Base-by-base conservation (phyloP, 345 rosid species). In the Salix udensis region DNA sequence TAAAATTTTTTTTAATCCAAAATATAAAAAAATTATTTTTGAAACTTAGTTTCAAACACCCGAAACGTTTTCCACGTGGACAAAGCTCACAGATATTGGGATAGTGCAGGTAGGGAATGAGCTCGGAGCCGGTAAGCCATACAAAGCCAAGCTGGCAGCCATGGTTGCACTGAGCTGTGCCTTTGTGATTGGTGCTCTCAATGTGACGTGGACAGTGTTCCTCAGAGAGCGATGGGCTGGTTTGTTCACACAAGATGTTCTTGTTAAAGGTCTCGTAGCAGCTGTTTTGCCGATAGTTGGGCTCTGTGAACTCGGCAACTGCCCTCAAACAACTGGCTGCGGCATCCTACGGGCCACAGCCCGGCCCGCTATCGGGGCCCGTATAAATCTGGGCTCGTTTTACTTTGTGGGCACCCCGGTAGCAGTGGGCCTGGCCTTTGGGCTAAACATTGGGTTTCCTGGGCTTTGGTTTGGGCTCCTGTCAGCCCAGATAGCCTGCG, bases 271-370 rank as follows among this genome's bases (percentile, higher is more conserved):
- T 0, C 81, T 96, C 60, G 99, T 96, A 7, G 91, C 90, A 30
- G 88, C 94, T 2, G 98, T 93, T 40, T 79, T 96, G 90, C 99
- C 98, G 0, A 90, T 96, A 15, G 82, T 92, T 9, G 99, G 99
- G 36, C 84, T 96, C 7, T 96, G 99, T 46, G 99, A 96, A 88
- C 89, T 93, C 46, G 98, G 92, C 6, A 96, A 96, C 79, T 96
- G 97, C 71, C 99, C 99, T 2, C 99, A 96, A 65, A 96, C 99
- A 36, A 91, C 99, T 0, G 99, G 99, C 14, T 96, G 99, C 15
- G 99, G 99, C 73, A 83, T 96, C 81, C 82, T 96, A 0, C 92
- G 99, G 3, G 98, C 98, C 81, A 96, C 92, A 0, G 99, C 96
- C 0, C 75, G 99, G 65, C 98, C 99, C 0, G 89, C 88, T 0